Evolutionary conservation across 1,284 basidiomycete genomes (phyloP).

Genomic region (Leccinum fallax): DNA sequence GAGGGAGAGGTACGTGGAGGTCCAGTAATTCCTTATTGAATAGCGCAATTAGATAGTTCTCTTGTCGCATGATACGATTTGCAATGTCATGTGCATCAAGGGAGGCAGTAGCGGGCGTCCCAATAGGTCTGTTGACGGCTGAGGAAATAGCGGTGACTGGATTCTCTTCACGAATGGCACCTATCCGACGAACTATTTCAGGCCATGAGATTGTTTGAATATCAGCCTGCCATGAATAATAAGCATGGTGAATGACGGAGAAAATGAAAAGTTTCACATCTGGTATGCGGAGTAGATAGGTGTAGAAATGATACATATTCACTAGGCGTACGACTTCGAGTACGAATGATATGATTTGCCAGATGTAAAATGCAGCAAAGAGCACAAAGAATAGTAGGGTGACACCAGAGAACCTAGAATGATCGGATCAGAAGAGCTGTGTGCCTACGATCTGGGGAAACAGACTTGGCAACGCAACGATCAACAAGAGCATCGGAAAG

Average conservation of each 20-base stretch:
- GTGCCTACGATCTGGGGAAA: constrained; percentile 9
- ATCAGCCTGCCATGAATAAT: constrained; percentile 66
- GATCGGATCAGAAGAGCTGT: constrained; percentile 6
- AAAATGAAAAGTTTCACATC: constrained; percentile 67
- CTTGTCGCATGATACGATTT: constrained; percentile 95
- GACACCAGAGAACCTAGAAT: constrained; percentile 75
- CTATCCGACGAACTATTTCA: constrained; percentile 89
- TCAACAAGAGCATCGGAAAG: constrained; percentile 81
- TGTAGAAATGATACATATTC: constrained; percentile 94
- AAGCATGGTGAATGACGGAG: constrained; percentile 8
- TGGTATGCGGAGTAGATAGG: constrained; percentile 73
- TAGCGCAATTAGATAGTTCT: constrained; percentile 97
- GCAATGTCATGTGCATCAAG: constrained; percentile 97
- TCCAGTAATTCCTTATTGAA: constrained; percentile 97
- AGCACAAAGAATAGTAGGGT: constrained; percentile 81
- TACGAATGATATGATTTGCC: constrained; percentile 68
- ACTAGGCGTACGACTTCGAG: constrained; percentile 73
- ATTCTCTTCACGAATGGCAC: constrained; percentile 87
- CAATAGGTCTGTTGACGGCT: constrained; percentile 47
- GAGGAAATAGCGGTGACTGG: constrained; percentile 86
- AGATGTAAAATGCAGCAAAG: constrained; percentile 81
- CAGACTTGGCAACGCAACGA: constrained; percentile 81
- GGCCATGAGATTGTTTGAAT: constrained; percentile 98
- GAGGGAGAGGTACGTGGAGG: constrained; percentile 79
- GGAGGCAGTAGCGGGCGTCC: constrained; percentile 59